Percentiles rank a stretch among this genome's conserved stretches.
Evolutionary conservation across 1,284 basidiomycete genomes (phyloP).

Genomic region (Ceratobasidium sp.): DNA sequence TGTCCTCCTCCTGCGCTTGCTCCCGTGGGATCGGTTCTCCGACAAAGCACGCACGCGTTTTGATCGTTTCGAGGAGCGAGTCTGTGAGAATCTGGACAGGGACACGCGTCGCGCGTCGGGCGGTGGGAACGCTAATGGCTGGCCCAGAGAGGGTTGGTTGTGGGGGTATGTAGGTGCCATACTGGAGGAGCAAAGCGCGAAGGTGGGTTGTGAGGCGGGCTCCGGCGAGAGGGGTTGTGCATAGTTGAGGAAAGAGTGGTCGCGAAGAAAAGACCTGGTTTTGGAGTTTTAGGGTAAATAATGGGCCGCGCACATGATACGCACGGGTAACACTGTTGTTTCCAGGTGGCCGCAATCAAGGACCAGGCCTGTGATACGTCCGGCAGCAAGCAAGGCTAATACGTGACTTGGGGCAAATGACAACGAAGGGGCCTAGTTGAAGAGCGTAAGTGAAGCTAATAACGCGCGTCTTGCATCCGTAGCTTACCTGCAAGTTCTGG

Average conservation of each 20-base stretch:
- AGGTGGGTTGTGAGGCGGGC: conserved; percentile 75
- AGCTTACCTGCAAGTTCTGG: conserved; percentile 81
- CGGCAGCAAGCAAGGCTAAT: conserved; percentile 81
- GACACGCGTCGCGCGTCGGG: conserved; percentile 67
- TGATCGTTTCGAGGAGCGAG: conserved; percentile 79
- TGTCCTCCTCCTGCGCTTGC: not conserved
- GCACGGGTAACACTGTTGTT: conserved; percentile 83
- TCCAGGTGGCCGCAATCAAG: conserved; percentile 92
- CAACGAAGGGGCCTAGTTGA: conserved; percentile 79
- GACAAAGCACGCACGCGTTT: conserved; percentile 81
- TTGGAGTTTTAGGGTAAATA: conserved; percentile 9
- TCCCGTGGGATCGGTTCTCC: conserved; percentile 58
- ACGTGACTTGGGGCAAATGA: conserved; percentile 90
- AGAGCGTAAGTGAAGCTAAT: not conserved
- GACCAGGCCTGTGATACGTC: conserved; percentile 89
- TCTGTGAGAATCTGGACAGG: conserved; percentile 78
- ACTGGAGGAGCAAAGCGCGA: conserved; percentile 76
- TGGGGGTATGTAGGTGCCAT: conserved; percentile 80
- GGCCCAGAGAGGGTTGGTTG: conserved; percentile 69
- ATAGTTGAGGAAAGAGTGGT: conserved; percentile 80
- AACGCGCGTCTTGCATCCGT: not conserved
- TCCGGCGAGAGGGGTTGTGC: conserved; percentile 84
- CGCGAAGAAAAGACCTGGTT: conserved; percentile 85
- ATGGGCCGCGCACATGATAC: conserved; percentile 50
- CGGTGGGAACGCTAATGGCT: conserved; percentile 63